phyloP scores from a whole-genome alignment of 164 flowering plant species.

The Saururus chinensis region DNA sequence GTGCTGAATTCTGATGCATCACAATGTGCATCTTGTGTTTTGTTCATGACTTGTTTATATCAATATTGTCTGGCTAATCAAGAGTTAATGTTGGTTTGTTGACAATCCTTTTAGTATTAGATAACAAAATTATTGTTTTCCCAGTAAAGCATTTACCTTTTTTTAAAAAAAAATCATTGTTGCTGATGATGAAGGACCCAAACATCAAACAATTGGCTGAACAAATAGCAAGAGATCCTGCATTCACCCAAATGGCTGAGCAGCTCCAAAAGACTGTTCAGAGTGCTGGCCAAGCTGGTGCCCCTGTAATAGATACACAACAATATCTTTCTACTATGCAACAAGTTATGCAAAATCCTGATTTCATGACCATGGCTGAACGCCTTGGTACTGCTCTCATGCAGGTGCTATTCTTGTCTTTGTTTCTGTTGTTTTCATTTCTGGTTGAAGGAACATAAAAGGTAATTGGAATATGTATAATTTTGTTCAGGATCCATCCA shows the following conservation, averaged over 20 bases:
- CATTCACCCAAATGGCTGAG: conserved; percentile 92
- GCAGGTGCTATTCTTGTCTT: conserved; percentile 43
- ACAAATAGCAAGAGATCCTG: conserved; percentile 88
- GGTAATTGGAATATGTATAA: neutral
- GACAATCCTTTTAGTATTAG: too few species aligned
- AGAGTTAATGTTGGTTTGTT: too few species aligned
- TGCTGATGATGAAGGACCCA: conserved; percentile 46
- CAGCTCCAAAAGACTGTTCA: conserved; percentile 77
- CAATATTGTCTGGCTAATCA: too few species aligned
- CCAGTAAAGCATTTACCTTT: neutral
- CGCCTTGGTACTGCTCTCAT: conserved; percentile 86
- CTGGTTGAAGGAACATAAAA: neutral
- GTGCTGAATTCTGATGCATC: too few species aligned
- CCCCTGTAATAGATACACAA: conserved; percentile 70
- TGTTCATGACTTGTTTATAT: too few species aligned
- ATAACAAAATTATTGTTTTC: too few species aligned
- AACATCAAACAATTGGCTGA: conserved; percentile 84
- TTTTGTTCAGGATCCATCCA: conserved; percentile 68
- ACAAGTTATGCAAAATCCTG: conserved; percentile 96
- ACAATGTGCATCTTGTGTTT: too few species aligned
- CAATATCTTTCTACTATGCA: conserved; percentile 80
- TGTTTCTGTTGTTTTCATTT: neutral
- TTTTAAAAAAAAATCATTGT: too few species aligned
- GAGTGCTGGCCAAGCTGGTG: conserved; percentile 41
- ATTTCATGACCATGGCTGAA: conserved; percentile 95